A percentile compares a stretch with the other conserved stretches of the same genome.
phyloP scores from a whole-genome alignment of 495 filamentous ascomycete species.

The Penicillium crystallinum region DNA sequence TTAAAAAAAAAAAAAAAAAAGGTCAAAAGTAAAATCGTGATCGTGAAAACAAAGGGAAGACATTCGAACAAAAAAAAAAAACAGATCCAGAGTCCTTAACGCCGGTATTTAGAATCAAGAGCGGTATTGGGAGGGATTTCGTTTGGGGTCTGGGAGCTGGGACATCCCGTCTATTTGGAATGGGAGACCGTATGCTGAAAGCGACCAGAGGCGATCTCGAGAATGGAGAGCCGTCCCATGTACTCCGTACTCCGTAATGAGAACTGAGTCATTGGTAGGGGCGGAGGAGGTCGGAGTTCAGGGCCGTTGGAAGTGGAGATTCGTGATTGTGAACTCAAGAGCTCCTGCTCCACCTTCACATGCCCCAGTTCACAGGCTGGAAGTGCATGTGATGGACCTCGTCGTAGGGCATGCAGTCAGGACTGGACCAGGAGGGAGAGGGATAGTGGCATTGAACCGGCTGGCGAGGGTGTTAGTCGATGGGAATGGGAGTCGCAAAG shows the following conservation, averaged over 20 bases:
- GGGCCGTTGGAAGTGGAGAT: too few relatives aligned
- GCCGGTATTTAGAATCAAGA: not conserved
- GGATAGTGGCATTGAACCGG: conserved; percentile 39
- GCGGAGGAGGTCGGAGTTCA: too few relatives aligned
- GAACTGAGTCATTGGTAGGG: not conserved
- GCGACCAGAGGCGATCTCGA: not conserved
- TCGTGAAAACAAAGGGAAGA: not conserved
- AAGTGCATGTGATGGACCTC: conserved; percentile 26
- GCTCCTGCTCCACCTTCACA: conserved; percentile 19
- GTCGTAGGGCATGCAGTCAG: conserved; percentile 37
- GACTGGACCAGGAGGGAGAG: conserved; percentile 37
- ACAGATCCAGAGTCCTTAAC: too few relatives aligned
- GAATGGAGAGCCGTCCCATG: not conserved
- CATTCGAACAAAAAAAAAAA: not conserved
- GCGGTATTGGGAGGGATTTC: not conserved
- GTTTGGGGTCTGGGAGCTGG: too few relatives aligned
- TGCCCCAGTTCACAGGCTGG: conserved; percentile 28
- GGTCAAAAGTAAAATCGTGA: not conserved
- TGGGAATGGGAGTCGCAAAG: not conserved
- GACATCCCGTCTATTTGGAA: not conserved
- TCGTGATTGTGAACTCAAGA: too few relatives aligned
- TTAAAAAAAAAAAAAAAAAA: not conserved
- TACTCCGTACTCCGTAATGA: not conserved
- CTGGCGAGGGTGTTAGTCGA: conserved; percentile 5
- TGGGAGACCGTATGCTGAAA: not conserved